Evolutionary conservation across 352 stramenopile genomes (phyloP), one percentile per base, ranked within the genome.

Genomic region (Globisporangium cylindrosporum): DNA sequence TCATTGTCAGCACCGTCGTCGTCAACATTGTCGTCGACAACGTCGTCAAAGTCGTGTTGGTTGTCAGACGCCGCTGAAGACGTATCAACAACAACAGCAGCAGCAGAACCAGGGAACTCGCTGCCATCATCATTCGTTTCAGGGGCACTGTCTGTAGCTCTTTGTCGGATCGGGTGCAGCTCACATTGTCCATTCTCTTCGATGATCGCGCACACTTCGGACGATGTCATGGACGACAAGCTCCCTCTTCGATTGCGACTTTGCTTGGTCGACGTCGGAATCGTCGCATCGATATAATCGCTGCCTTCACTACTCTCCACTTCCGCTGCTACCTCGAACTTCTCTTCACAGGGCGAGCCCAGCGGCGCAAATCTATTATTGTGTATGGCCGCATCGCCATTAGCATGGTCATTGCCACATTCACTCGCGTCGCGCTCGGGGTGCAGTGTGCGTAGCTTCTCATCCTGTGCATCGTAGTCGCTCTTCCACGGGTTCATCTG

Each of bases 141-240:
- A 49, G 41, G 4, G 41, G 41, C 41, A 49, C 4, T 49, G 41
- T 22, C 29, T n/a, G 18, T 22, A n/a, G 29, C 29, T 34, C 15
- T 60, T 34, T 1, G 55, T 60, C 18, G 27, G 63, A 38, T 57
- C 58, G 61, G 32, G 14, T 59, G 22, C 6, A 55, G 18, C 20
- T 22, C 62, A 32, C 41, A 49, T 18, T 49, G 41, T 3, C 12
- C n/a, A 9, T 38, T 62, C 22, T 54, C 53, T n/a, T 68, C 66
- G 20, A 72, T 67, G 24, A 72, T 54, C 12, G 55, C 66, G 14
- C 48, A 61, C 59, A 67, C 59, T 24, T 71, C 66, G 14, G 75
- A 69, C 57, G 73, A 83, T 56, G 77, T 74, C 15, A 83, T 51
- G 25, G 76, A 82, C 36, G 59, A 66, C 41, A 62, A n/a, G 32